Conservation (phyloP, 345 rosid genomes). For the Odontarrhena argentea region DNA sequence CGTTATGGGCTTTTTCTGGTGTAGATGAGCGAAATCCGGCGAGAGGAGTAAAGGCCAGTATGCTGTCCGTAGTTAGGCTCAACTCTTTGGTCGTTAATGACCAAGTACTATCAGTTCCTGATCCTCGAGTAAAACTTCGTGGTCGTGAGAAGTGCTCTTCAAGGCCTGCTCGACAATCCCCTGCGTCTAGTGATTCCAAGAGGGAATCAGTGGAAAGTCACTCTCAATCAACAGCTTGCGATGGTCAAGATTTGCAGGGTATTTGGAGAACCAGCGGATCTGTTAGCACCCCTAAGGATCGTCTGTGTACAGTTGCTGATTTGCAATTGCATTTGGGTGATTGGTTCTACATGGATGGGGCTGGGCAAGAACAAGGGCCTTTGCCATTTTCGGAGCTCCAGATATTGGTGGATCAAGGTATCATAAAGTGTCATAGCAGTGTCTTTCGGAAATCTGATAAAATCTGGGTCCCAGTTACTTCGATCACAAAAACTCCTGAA, state of each 20-base stretch:
- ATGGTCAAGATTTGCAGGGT: conserved; percentile 50
- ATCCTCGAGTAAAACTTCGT: conserved; percentile 64
- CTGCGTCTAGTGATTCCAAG: conserved; percentile 63
- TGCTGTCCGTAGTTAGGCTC: conserved; percentile 83
- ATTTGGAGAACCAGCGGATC: conserved; percentile 53
- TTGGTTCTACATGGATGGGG: conserved; percentile 93
- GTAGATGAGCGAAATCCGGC: conserved; percentile 71
- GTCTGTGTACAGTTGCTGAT: conserved; percentile 64
- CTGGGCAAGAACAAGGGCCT: conserved; percentile 95
- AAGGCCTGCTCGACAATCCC: conserved; percentile 65
- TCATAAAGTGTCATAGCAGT: conserved; percentile 68
- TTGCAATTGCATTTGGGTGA: conserved; percentile 90
- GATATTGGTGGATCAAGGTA: conserved; percentile 69
- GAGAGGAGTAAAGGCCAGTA: conserved; percentile 77
- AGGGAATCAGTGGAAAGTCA: conserved; percentile 61
- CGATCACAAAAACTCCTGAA: conserved; percentile 50
- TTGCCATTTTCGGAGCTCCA: conserved; percentile 72
- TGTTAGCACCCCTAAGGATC: conserved; percentile 62
- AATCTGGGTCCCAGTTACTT: conserved; percentile 82
- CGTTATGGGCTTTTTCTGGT: conserved; percentile 83
- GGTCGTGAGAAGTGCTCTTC: conserved; percentile 70
- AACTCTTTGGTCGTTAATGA: conserved; percentile 97
- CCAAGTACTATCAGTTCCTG: conserved; percentile 81
- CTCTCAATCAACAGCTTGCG: conserved; percentile 51
- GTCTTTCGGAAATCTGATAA: conserved; percentile 88